A percentile compares a stretch with the other conserved stretches of the same genome.
phyloP scores from a whole-genome alignment of 768 basidiomycete species.

The Hortiboletus flavorubellus region DNA sequence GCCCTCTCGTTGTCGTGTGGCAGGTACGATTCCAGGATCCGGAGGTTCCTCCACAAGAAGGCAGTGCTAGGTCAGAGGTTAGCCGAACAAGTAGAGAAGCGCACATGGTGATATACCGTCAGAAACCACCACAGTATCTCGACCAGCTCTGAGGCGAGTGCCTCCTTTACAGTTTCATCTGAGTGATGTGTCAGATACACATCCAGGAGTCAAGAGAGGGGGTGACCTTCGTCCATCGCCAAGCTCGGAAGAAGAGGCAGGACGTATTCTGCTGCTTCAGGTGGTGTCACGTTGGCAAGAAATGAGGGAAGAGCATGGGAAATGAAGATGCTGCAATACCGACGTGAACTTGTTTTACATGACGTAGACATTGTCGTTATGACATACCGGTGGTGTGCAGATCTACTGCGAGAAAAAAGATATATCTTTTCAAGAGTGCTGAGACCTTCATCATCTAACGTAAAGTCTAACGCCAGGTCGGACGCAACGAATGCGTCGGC shows the following conservation, averaged over 20 bases:
- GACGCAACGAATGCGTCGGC: constrained; percentile 25
- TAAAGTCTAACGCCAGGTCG: constrained; percentile 37
- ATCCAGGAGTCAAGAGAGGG: not conserved
- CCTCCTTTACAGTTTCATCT: constrained; percentile 90
- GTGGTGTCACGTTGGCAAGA: constrained; percentile 71
- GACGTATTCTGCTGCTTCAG: constrained; percentile 91
- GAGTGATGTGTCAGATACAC: constrained; percentile 12
- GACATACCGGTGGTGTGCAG: constrained; percentile 52
- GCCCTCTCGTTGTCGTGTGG: constrained; percentile 12
- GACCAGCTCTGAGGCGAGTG: constrained; percentile 76
- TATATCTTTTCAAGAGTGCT: constrained; percentile 90
- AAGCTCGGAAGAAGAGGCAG: constrained; percentile 83
- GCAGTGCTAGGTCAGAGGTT: constrained; percentile 49
- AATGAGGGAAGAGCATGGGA: constrained; percentile 78
- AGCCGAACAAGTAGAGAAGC: constrained; percentile 1
- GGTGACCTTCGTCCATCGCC: constrained; percentile 78
- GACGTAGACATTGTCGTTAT: not conserved
- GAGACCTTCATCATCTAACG: constrained; percentile 75
- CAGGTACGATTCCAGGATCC: constrained; percentile 13
- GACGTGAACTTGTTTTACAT: constrained; percentile 24
- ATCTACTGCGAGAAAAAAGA: constrained; percentile 78
- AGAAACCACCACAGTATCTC: constrained; percentile 93
- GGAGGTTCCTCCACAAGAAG: constrained; percentile 51
- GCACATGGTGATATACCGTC: constrained; percentile 40
- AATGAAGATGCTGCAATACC: constrained; percentile 65